phyloP scores from a whole-genome alignment of 257 asterid species.

The Primulina huaijiensis region DNA sequence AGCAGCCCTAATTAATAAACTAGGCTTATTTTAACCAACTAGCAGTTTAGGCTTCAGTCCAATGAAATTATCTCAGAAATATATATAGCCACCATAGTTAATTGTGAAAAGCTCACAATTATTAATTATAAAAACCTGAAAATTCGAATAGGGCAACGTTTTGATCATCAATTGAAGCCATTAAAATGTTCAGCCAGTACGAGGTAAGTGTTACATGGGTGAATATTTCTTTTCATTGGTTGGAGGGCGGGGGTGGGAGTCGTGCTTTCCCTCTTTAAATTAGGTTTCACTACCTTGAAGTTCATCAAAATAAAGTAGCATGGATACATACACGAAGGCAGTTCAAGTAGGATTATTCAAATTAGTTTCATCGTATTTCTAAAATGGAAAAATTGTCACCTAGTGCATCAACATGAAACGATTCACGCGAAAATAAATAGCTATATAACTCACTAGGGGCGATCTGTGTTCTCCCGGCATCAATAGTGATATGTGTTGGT shows the following conservation, averaged over 20 bases:
- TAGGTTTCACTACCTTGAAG: too few species aligned
- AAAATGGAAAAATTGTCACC: background rate
- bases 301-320: too few species aligned
- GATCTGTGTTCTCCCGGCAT: conserved; percentile 98
- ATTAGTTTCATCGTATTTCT: background rate
- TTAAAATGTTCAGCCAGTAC: background rate
- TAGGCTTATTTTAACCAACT: background rate
- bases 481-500: conserved; percentile 80
- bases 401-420: conserved; percentile 6
- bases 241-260: background rate
- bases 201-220: background rate
- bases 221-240: background rate
- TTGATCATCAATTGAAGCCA: background rate
- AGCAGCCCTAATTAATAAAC: background rate
- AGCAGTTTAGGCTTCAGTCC: background rate
- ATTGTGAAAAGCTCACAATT: background rate
- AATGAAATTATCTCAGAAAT: background rate
- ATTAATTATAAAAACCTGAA: too few species aligned
- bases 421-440: conserved; percentile 5
- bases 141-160: too few species aligned
- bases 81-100: background rate
- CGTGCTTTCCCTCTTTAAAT: background rate
- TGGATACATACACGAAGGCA: background rate
- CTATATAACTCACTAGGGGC: conserved; percentile 76
- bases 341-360: background rate